Conservation (phyloP, 805 yeast species). For the Cyberlindnera mrakii region DNA sequence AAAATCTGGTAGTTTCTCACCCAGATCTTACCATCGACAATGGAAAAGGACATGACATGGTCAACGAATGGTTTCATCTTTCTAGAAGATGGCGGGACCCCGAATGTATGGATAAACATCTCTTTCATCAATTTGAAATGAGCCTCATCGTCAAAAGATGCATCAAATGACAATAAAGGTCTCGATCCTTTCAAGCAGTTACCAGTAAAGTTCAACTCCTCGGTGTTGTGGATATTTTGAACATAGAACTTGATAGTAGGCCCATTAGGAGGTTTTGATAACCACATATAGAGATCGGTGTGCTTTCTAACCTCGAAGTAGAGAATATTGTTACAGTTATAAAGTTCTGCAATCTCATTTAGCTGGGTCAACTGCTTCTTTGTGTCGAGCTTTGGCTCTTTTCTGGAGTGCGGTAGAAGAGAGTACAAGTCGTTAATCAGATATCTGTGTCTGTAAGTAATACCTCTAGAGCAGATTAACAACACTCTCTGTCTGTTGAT, state of each 20-base stretch:
- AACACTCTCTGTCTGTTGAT: constrained; percentile 85
- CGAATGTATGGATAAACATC: constrained; percentile 73
- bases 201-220: constrained; percentile 93
- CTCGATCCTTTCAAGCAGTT: constrained; percentile 94
- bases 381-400: constrained; percentile 92
- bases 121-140: constrained; percentile 79
- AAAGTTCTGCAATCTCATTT: constrained; percentile 92
- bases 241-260: constrained; percentile 92
- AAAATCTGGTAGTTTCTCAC: constrained; percentile 88
- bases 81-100: constrained; percentile 92
- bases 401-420: constrained; percentile 89
- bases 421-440: constrained; percentile 73
- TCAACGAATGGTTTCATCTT: constrained; percentile 92
- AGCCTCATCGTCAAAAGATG: constrained; percentile 60
- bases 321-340: constrained; percentile 92
- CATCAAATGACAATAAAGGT: constrained; percentile 87
- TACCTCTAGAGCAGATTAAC: constrained; percentile 89
- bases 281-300: constrained; percentile 89
- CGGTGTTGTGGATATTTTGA: constrained; percentile 93
- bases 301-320: constrained; percentile 96
- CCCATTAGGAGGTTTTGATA: constrained; percentile 95
- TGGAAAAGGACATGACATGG: constrained; percentile 88
- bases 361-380: constrained; percentile 83
- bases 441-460: constrained; percentile 93
- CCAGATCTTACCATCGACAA: constrained; percentile 94